Evolutionary conservation across 441 rosid genomes (phyloP).

Genomic region (California macrophylla): DNA sequence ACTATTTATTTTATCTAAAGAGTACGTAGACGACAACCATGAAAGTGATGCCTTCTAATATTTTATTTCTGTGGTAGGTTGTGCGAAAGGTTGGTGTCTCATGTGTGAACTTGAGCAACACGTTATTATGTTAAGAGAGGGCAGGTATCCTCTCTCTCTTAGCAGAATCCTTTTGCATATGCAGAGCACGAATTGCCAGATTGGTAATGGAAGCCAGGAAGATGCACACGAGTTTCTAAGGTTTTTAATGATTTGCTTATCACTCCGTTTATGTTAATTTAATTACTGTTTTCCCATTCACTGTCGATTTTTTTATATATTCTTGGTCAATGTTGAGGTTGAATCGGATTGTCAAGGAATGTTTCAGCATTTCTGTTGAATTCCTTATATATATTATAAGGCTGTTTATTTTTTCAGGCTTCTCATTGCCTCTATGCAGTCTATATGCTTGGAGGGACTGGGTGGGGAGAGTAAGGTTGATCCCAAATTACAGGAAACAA

Average conservation of each 20-base stretch:
- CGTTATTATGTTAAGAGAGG: slow-evolving; percentile 55
- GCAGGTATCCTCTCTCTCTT: slow-evolving; percentile 60
- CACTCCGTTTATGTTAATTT: slow-evolving; percentile 7
- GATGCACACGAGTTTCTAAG: slow-evolving; percentile 90
- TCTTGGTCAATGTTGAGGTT: neutral
- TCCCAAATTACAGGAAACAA: slow-evolving; percentile 66
- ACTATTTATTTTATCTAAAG: neutral
- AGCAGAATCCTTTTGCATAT: slow-evolving; percentile 57
- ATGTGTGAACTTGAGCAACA: slow-evolving; percentile 85
- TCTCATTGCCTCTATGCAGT: slow-evolving; percentile 69
- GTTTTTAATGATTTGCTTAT: slow-evolving; percentile 23
- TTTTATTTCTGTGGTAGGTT: slow-evolving; percentile 34
- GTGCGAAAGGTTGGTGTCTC: slow-evolving; percentile 64
- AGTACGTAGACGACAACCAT: neutral
- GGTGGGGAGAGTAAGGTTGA: slow-evolving; percentile 75
- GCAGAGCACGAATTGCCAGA: slow-evolving; percentile 53
- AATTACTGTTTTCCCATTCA: neutral
- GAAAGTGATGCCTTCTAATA: neutral
- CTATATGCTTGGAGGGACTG: slow-evolving; percentile 65
- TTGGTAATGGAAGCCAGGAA: slow-evolving; percentile 83
- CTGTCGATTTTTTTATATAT: too few species aligned
- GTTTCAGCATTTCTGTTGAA: neutral
- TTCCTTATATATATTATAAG: neutral
- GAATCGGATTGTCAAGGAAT: neutral
- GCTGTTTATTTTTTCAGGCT: slow-evolving; percentile 34